phyloP scores from a whole-genome alignment of 1,284 basidiomycete species.

The Athelia psychrophila region DNA sequence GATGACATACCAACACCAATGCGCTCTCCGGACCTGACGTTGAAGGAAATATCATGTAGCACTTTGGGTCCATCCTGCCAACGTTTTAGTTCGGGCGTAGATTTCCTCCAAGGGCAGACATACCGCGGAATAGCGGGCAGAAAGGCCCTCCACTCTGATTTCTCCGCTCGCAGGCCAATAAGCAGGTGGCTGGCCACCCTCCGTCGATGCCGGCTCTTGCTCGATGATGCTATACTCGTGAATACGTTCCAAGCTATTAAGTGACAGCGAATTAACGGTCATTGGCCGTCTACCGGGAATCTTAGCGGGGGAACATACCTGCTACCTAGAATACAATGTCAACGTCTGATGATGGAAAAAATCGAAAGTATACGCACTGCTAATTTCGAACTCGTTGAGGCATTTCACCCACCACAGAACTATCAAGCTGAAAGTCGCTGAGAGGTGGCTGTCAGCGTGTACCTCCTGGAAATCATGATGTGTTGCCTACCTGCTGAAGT shows the following conservation, averaged over 20 bases:
- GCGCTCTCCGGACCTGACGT: slow-evolving; percentile 56
- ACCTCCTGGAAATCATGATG: too few species aligned
- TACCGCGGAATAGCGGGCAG: slow-evolving; percentile 47
- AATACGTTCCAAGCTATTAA: slow-evolving; percentile 66
- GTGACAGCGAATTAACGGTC: too few species aligned
- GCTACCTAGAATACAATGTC: slow-evolving; percentile 31
- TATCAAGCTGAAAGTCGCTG: slow-evolving; percentile 36
- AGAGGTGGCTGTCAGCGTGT: too few species aligned
- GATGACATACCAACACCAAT: slow-evolving; percentile 50
- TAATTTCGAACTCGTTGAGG: slow-evolving; percentile 59
- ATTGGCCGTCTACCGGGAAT: too few species aligned
- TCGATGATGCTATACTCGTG: slow-evolving; percentile 71
- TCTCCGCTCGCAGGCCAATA: slow-evolving; percentile 78
- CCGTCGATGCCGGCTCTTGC: slow-evolving; percentile 57
- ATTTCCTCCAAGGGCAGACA: too few species aligned
- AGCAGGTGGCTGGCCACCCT: slow-evolving; percentile 61
- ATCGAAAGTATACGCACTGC: slow-evolving; percentile 30
- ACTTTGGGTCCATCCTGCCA: slow-evolving; percentile 40
- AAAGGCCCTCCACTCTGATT: slow-evolving; percentile 58
- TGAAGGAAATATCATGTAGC: slow-evolving; percentile 52
- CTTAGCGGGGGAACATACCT: slow-evolving; percentile 43
- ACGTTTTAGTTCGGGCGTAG: too few species aligned
- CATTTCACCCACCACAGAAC: slow-evolving; percentile 53
- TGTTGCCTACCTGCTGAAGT: slow-evolving; percentile 44
- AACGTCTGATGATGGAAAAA: background rate